These are phyloP conservation scores for Leucosporidium yakuticum DNA, from an alignment of 768 basidiomycete genomes.

Conservation along the genomic window DNA sequence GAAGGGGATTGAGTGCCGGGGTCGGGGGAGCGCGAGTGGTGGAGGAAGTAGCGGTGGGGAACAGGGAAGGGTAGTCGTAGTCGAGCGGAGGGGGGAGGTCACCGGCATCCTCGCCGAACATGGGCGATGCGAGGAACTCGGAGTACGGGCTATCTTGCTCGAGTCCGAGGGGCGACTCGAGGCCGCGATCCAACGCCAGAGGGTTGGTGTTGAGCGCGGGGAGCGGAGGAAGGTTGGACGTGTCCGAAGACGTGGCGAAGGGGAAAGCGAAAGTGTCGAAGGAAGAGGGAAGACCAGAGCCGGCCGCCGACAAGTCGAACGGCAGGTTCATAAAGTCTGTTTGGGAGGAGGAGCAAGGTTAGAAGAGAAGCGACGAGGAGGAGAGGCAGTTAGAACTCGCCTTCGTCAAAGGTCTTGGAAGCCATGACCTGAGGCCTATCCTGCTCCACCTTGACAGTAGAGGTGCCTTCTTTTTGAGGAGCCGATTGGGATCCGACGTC, in stretches of 20 bases:
- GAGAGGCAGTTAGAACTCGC: not conserved
- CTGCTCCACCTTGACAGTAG: constrained; percentile 40
- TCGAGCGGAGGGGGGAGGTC: constrained; percentile 1
- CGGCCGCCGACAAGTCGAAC: not conserved
- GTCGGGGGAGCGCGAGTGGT: not conserved
- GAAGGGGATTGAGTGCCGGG: constrained; percentile 41
- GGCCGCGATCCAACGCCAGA: not conserved
- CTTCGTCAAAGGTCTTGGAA: constrained; percentile 48
- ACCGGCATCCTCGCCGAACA: not conserved
- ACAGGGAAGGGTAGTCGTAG: not conserved
- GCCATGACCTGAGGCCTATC: constrained; percentile 49
- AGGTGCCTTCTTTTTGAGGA: not conserved
- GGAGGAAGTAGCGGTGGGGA: not conserved
- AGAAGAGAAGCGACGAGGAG: not conserved
- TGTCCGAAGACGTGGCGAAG: not conserved
- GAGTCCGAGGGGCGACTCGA: constrained; percentile 3
- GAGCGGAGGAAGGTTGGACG: not conserved
- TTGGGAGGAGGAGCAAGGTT: not conserved
- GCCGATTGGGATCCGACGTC: not conserved
- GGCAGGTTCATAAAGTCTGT: constrained; percentile 39
- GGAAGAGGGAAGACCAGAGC: not conserved
- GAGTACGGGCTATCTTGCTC: not conserved
- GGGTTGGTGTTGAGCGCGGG: not conserved
- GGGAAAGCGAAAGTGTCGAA: not conserved
- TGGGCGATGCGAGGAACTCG: not conserved